Evolutionary conservation across 805 yeast species (phyloP).

Genomic region (Scheffersomyces lignosus): DNA sequence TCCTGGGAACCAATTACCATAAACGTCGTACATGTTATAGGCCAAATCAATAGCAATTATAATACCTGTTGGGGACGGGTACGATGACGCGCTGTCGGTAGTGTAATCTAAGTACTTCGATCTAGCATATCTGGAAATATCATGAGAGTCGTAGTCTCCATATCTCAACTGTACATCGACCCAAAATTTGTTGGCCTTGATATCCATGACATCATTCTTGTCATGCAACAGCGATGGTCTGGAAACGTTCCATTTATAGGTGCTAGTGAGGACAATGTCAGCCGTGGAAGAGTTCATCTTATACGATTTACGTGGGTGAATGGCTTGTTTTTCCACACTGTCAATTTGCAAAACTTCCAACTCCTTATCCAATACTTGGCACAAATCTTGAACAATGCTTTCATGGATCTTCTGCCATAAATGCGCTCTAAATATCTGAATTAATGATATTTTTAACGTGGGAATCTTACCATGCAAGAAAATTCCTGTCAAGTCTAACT

Average conservation of each 20-base stretch:
- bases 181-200: conserved; percentile 78
- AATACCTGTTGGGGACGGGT: conserved; percentile 92
- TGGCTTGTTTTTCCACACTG: conserved; percentile 83
- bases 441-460: conserved; percentile 89
- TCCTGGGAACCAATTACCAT: conserved; percentile 98
- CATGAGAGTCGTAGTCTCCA: conserved; percentile 98
- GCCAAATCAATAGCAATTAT: conserved; percentile 91
- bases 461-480: conserved; percentile 98
- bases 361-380: conserved; percentile 89
- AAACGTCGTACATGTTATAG: conserved; percentile 93
- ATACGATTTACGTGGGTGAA: conserved; percentile 96
- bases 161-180: conserved; percentile 91
- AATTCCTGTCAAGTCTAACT: conserved; percentile 93
- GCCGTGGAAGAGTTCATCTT: conserved; percentile 96
- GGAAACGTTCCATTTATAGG: conserved; percentile 79
- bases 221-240: conserved; percentile 80
- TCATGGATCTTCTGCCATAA: conserved; percentile 99
- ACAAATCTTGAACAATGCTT: conserved; percentile 86
- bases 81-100: conserved; percentile 76
- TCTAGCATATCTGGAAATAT: conserved; percentile 88
- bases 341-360: conserved; percentile 81
- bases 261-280: conserved; percentile 75
- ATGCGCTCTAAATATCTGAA: conserved; percentile 96
- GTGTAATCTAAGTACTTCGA: conserved; percentile 94
- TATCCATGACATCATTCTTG: conserved; percentile 60